Conservation (phyloP, 1,284 basidiomycete species). For the Filobasidium uniguttulatum region DNA sequence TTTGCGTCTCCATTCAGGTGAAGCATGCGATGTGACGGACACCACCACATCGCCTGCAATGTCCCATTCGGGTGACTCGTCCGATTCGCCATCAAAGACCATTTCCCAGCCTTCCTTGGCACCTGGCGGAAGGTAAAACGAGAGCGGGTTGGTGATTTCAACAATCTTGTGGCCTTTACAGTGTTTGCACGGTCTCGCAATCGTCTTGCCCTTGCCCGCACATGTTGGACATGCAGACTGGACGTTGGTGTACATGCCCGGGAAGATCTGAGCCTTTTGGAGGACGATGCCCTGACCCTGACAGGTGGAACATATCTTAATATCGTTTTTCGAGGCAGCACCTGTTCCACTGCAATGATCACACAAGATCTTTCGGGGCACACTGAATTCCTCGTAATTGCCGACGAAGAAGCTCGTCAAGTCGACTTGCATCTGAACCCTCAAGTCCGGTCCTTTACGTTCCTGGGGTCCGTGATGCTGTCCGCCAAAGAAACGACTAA, state of each 20-base stretch:
- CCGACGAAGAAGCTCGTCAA: constrained; percentile 77
- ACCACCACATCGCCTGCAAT: constrained; percentile 71
- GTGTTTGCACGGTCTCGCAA: constrained; percentile 59
- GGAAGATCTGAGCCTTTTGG: constrained; percentile 83
- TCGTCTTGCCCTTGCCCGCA: constrained; percentile 62
- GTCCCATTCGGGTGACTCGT: constrained; percentile 85
- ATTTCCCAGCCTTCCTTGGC: constrained; percentile 84
- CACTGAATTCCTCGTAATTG: constrained; percentile 62
- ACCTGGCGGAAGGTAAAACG: constrained; percentile 65
- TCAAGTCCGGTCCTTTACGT: constrained; percentile 64
- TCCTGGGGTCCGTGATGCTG: constrained; percentile 49
- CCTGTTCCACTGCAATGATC: constrained; percentile 86
- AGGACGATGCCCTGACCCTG: constrained; percentile 71
- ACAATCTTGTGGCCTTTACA: constrained; percentile 72
- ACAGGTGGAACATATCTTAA: constrained; percentile 66
- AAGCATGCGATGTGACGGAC: constrained; percentile 47
- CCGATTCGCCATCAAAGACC: constrained; percentile 80
- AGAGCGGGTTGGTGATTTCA: constrained; percentile 47
- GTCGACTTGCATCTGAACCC: constrained; percentile 75
- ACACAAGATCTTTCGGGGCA: constrained; percentile 76
- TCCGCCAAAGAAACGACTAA: constrained; percentile 79
- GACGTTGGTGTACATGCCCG: constrained; percentile 64
- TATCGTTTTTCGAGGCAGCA: constrained; percentile 70
- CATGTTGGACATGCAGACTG: constrained; percentile 53
- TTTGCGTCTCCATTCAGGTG: constrained; percentile 71